Evolutionary conservation across 2,329 filamentous ascomycete genomes (phyloP).

Genomic region (Paraphoma sp.): DNA sequence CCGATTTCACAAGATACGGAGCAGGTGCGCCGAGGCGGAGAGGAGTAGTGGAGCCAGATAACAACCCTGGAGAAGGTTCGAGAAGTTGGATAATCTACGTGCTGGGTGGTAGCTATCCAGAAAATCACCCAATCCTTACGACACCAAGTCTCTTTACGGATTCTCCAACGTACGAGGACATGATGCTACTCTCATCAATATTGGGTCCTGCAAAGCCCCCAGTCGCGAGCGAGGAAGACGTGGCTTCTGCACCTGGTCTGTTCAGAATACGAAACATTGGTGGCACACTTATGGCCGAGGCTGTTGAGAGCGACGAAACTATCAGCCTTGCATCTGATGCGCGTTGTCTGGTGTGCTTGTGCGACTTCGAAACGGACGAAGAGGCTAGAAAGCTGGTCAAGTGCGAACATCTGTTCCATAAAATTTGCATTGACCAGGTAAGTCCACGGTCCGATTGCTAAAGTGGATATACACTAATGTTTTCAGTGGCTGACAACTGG

Average conservation of each 20-base stretch:
- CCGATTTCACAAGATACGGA: constrained; percentile 66
- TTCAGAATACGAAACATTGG: constrained; percentile 57
- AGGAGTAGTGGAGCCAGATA: constrained; percentile 65
- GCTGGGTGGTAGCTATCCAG: constrained; percentile 71
- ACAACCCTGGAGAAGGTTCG: constrained; percentile 63
- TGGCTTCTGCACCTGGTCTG: constrained; percentile 67
- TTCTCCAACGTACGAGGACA: constrained; percentile 74
- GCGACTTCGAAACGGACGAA: constrained; percentile 68
- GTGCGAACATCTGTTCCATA: constrained; percentile 72
- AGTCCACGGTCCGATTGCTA: constrained; percentile 24
- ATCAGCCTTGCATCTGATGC: constrained; percentile 49
- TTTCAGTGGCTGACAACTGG: constrained; percentile 71
- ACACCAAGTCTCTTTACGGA: constrained; percentile 74
- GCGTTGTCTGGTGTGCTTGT: constrained; percentile 71
- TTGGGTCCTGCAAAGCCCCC: constrained; percentile 73
- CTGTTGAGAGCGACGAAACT: constrained; percentile 46
- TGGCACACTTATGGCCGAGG: constrained; percentile 55
- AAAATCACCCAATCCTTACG: constrained; percentile 73
- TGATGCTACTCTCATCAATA: constrained; percentile 71
- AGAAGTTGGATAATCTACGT: constrained; percentile 77
- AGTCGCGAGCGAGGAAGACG: constrained; percentile 69
- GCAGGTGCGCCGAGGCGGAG: constrained; percentile 68
- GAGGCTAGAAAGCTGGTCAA: constrained; percentile 66
- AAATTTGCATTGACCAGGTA: constrained; percentile 74
- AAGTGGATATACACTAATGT: constrained; percentile 13